A percentile compares a stretch with the other conserved stretches of the same genome.
Evolutionary conservation across 2,329 filamentous ascomycete species (phyloP).

Genomic region (Fusarium cyanostomum): DNA sequence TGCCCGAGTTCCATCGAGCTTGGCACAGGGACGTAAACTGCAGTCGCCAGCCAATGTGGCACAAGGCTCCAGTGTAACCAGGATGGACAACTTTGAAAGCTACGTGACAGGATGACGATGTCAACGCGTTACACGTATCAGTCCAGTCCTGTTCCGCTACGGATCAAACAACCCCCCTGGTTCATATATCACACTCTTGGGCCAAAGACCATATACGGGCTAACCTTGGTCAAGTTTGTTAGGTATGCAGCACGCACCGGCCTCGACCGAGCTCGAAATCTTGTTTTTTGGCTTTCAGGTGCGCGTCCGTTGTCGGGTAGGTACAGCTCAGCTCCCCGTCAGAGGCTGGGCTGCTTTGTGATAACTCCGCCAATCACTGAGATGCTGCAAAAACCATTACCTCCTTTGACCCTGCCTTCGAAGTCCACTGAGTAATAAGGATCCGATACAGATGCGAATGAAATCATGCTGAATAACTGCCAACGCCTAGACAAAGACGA

Average conservation of each 20-base stretch:
- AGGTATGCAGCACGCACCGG: neutral
- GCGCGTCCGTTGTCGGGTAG: neutral
- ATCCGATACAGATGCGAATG: neutral
- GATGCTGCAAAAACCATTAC: neutral
- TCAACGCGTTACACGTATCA: neutral
- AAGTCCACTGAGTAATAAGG: neutral
- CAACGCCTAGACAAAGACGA: neutral
- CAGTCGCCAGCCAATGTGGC: neutral
- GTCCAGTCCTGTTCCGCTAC: neutral
- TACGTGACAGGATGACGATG: neutral
- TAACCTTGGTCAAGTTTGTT: neutral
- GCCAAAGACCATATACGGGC: neutral
- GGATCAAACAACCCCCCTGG: neutral
- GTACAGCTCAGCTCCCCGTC: neutral
- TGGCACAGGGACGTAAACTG: neutral
- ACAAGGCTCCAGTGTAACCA: no score
- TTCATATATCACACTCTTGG: neutral
- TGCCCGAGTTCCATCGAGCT: neutral
- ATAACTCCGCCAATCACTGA: neutral
- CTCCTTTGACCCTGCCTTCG: neutral
- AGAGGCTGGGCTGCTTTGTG: neutral
- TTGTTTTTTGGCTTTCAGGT: neutral
- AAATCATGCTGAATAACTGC: neutral
- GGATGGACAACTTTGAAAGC: no score
- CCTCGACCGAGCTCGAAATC: neutral